phyloP scores from a whole-genome alignment of 352 stramenopile genomes.

The Phytopythium cucurbitacearum region DNA sequence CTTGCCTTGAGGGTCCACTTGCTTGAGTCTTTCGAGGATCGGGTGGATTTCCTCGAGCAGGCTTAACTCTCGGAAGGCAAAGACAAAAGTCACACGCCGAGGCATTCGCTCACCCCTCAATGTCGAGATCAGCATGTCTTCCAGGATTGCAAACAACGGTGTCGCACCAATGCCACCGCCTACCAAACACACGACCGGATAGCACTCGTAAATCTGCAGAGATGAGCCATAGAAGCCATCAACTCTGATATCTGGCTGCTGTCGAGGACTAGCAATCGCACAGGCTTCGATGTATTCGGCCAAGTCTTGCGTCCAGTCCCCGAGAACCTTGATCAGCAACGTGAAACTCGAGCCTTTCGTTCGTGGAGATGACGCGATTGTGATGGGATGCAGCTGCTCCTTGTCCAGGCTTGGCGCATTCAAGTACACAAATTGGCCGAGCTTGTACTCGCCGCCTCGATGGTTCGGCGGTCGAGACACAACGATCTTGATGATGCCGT shows the following conservation, averaged over 20 bases:
- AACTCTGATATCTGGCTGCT: conserved; percentile 8
- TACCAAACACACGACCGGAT: conserved; percentile 10
- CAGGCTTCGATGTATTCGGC: conserved; percentile 6
- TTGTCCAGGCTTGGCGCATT: conserved; percentile 12
- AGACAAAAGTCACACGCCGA: conserved; percentile 7
- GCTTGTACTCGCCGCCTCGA: conserved; percentile 2
- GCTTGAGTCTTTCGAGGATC: conserved; percentile 4
- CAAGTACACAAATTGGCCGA: conserved; percentile 17
- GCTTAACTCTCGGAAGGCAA: conserved; percentile 11
- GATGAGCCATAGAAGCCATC: conserved; percentile 17
- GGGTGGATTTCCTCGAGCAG: conserved; percentile 9
- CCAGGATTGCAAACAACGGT: conserved; percentile 12
- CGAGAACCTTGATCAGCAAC: conserved; percentile 14
- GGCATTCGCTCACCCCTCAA: neutral
- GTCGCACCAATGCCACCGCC: conserved; percentile 8
- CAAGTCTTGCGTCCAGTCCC: conserved; percentile 13
- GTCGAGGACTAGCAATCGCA: neutral
- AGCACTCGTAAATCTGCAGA: conserved; percentile 5
- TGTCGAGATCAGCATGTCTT: conserved; percentile 10
- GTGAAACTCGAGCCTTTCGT: conserved; percentile 7
- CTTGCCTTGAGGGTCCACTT: neutral
- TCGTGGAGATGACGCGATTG: conserved; percentile 16
- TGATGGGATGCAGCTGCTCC: conserved; percentile 23
- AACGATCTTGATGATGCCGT: conserved; percentile 12
- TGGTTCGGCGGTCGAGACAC: neutral